phyloP scores from a whole-genome alignment of 2,329 filamentous ascomycete species.

The Phialocephala sp. region DNA sequence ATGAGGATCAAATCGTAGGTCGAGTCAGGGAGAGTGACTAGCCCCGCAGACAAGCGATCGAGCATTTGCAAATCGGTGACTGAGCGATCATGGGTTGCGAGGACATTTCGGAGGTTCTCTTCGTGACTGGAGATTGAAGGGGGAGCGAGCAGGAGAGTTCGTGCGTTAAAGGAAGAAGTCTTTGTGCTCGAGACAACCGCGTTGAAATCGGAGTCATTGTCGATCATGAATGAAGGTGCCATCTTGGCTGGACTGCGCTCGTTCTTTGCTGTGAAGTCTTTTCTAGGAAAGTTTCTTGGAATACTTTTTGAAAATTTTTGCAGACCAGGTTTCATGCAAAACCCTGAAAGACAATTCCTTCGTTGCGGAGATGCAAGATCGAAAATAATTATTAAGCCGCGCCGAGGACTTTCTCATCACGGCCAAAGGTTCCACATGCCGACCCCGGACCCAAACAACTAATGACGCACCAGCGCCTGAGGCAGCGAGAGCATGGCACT shows the following conservation, averaged over 20 bases:
- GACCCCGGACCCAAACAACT: neutral
- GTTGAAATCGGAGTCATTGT: slow-evolving; percentile 42
- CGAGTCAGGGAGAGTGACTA: slow-evolving; percentile 75
- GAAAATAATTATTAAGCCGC: slow-evolving; percentile 6
- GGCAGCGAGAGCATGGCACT: neutral
- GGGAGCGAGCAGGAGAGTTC: slow-evolving; percentile 85
- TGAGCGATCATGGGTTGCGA: slow-evolving; percentile 74
- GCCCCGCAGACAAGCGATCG: slow-evolving; percentile 83
- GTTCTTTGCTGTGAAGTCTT: slow-evolving; percentile 6
- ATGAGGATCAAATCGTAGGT: slow-evolving; percentile 88
- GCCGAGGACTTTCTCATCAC: slow-evolving; percentile 7
- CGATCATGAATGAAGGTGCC: slow-evolving; percentile 41
- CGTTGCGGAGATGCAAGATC: neutral
- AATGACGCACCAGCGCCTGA: neutral
- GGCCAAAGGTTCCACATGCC: neutral
- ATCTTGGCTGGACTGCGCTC: slow-evolving; percentile 27
- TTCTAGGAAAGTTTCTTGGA: neutral
- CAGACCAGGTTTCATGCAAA: neutral
- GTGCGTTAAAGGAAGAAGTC: slow-evolving; percentile 40
- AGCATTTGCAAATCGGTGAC: slow-evolving; percentile 96
- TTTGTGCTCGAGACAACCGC: slow-evolving; percentile 30
- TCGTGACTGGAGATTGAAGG: slow-evolving; percentile 89
- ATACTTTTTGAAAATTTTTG: neutral
- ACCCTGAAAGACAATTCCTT: neutral
- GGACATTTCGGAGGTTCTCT: slow-evolving; percentile 72